Evolutionary conservation across 1,284 basidiomycete genomes (phyloP), one percentile per base, ranked within the genome.

Genomic region (Ceratobasidium sp.): DNA sequence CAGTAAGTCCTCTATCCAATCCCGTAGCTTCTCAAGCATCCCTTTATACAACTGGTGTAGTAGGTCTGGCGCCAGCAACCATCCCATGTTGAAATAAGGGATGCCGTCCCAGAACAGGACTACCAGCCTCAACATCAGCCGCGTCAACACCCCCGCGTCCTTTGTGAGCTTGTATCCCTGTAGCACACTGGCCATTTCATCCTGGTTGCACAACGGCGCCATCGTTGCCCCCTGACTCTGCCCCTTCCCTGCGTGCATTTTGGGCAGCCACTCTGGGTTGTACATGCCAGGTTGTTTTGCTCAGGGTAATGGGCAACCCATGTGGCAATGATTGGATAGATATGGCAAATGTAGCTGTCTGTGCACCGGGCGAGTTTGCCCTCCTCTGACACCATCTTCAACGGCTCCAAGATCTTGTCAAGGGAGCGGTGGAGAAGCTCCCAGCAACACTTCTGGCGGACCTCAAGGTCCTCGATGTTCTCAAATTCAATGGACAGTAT

Each of bases 391-490:
- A 40, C 70, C 18, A 2, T 44, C 39, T 58, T 72, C n/a, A 72
- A 28, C 39, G 70, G 70, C 40, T 58, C 55, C 18, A 72, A 66
- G 9, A 82, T 49, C 10, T 72, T n/a, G 15, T 55, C 15, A 71
- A 82, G 80, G 42, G 79, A 80, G 6, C 58, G 58, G 9, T 61
- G 58, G 18, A 61, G 58, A 13, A 61, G 26, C 12, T 61, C 58
- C 26, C 23, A 20, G 28, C 58, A 10, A 10, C 15, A 61, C 13
- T 33, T 9, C 58, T 15, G 26, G n/a, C 58, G 26, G 15, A 9
- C 28, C 4, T 61, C 28, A 20, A 26, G 15, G 46, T 49, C 18
- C 2, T 12, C 46, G 12, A 49, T 18, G 1, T 49, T 7, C 7
- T 63, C 40, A 7, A 63, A 63, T 20, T 2, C 9, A n/a, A n/a